Conservation (phyloP, 192 early-diverging fungal genomes). For the Gonapodya prolifera region DNA sequence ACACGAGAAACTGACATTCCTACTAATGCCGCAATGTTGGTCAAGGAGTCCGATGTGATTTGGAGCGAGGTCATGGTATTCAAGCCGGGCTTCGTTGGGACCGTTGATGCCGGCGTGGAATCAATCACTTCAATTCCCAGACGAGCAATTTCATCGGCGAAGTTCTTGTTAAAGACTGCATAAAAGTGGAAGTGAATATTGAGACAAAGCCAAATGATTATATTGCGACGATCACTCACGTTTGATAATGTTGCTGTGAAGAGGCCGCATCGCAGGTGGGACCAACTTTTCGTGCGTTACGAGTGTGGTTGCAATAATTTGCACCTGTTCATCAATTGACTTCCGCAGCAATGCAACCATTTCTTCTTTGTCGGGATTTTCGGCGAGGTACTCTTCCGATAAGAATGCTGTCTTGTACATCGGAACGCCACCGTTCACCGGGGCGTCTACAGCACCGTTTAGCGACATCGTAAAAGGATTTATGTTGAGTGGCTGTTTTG, state of each 20-base stretch:
- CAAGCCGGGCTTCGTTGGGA: too few species aligned
- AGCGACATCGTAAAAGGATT: conserved; percentile 68
- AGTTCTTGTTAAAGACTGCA: conserved; percentile 50
- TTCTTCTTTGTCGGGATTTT: conserved; percentile 25
- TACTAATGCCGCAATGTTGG: too few species aligned
- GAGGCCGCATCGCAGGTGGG: conserved; percentile 50
- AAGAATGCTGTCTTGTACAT: conserved; percentile 65
- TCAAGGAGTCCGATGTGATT: too few species aligned
- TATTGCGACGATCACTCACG: neutral
- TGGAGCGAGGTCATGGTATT: too few species aligned
- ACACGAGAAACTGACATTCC: too few species aligned
- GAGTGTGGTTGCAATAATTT: conserved; percentile 1
- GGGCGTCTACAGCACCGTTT: conserved; percentile 73
- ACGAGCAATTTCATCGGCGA: conserved; percentile 50
- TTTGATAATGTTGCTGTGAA: conserved; percentile 47
- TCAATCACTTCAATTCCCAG: too few species aligned
- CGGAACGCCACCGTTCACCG: conserved; percentile 67
- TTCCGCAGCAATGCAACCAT: conserved; percentile 32
- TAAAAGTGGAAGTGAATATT: neutral
- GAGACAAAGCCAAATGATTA: neutral
- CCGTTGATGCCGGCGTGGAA: too few species aligned
- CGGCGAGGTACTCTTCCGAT: conserved; percentile 17
- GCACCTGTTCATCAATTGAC: conserved; percentile 56
- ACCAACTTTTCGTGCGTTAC: conserved; percentile 41
- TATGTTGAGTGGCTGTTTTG: conserved; percentile 24